Percentiles rank a stretch among this genome's conserved stretches.
phyloP scores from a whole-genome alignment of 2,329 filamentous ascomycete genomes.

The Plectosphaerella sp. region DNA sequence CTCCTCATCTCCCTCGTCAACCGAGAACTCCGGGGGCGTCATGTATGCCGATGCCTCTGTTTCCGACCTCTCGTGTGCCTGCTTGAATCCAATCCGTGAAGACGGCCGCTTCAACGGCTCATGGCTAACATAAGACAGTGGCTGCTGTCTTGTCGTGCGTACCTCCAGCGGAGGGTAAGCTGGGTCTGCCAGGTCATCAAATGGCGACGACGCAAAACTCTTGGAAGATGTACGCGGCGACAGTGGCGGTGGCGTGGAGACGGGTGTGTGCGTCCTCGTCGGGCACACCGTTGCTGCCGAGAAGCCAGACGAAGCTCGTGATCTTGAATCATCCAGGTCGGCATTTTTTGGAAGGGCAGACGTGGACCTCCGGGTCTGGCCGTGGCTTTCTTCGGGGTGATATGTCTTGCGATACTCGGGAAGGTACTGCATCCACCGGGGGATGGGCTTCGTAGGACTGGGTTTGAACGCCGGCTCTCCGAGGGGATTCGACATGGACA shows the following conservation, averaged over 20 bases:
- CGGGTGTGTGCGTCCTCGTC: neutral
- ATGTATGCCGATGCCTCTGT: constrained; percentile 18
- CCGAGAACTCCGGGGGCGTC: constrained; percentile 23
- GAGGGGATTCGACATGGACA: constrained; percentile 45
- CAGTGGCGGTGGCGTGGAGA: neutral
- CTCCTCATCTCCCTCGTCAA: constrained; percentile 5
- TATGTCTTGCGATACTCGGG: neutral
- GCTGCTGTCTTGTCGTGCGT: constrained; percentile 2
- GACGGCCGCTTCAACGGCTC: constrained; percentile 35
- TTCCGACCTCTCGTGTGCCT: constrained; percentile 12
- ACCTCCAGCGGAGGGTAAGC: neutral
- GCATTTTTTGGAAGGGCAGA: neutral
- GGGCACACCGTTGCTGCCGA: constrained; percentile 1
- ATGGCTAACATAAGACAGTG: constrained; percentile 25
- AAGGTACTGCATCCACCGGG: constrained; percentile 35
- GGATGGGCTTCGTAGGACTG: constrained; percentile 46
- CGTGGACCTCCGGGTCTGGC: neutral
- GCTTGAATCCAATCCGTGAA: constrained; percentile 19
- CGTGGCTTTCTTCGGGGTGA: neutral
- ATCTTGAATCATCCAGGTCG: neutral
- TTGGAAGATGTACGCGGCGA: constrained; percentile 1
- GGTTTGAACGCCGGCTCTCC: constrained; percentile 41
- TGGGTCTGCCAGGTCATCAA: neutral
- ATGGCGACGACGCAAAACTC: neutral
- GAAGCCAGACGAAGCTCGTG: constrained; percentile 2